phyloP scores from a whole-genome alignment of 2,329 filamentous ascomycete species.

The Aspergillus oerlinghausenensis region DNA sequence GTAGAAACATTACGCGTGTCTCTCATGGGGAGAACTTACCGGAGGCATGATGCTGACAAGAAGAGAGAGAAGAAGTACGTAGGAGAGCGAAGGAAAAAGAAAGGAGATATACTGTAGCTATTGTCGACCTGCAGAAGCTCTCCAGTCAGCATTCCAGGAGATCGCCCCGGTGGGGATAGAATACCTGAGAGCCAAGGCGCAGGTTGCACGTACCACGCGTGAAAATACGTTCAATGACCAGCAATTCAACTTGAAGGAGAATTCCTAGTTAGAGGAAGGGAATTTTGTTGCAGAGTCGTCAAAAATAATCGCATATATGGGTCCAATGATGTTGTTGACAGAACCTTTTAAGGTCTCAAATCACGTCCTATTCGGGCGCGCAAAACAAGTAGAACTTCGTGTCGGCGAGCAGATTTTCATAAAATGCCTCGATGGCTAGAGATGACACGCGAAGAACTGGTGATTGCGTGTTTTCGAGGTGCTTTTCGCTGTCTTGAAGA shows the following conservation, averaged over 20 bases:
- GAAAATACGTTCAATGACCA: constrained; percentile 25
- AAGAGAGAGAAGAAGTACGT: constrained; percentile 17
- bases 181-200: constrained; percentile 26
- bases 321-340: constrained; percentile 30
- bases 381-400: not conserved
- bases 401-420: not conserved
- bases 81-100: constrained; percentile 14
- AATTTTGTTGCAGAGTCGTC: constrained; percentile 14
- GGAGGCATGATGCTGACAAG: constrained; percentile 50
- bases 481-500: constrained; percentile 5
- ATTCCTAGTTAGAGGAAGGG: constrained; percentile 12
- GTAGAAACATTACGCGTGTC: not conserved
- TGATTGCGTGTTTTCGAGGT: constrained; percentile 11
- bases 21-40: constrained; percentile 38
- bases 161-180: constrained; percentile 29
- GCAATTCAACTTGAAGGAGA: constrained; percentile 17
- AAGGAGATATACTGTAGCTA: constrained; percentile 23
- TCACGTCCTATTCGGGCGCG: constrained; percentile 17
- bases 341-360: constrained; percentile 20
- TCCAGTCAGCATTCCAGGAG: constrained; percentile 35
- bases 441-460: constrained; percentile 18
- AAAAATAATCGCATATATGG: constrained; percentile 18
- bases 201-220: constrained; percentile 35
- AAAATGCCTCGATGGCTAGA: not conserved
- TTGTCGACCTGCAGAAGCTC: constrained; percentile 21